phyloP scores from a whole-genome alignment of 768 basidiomycete species.

The Hydnum rufescens region DNA sequence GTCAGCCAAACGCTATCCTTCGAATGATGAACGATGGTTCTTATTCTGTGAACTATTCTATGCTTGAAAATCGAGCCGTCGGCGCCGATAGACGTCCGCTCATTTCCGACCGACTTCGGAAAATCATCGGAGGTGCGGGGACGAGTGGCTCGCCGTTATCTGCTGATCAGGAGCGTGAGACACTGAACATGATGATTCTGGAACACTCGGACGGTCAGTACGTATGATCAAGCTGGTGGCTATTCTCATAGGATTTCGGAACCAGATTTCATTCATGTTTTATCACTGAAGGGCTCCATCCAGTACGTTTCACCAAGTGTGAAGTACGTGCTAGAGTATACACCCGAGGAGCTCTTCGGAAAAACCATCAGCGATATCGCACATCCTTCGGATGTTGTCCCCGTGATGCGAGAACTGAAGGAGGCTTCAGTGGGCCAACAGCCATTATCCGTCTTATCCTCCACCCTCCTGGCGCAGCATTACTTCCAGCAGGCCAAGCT shows the following conservation, averaged over 20 bases:
- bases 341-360: constrained; percentile 65
- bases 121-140: constrained; percentile 3
- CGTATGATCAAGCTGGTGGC: no score
- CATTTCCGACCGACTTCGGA: constrained; percentile 5
- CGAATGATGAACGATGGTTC: constrained; percentile 60
- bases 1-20: constrained; percentile 69
- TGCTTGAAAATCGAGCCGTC: no score
- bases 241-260: no score
- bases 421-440: constrained; percentile 20
- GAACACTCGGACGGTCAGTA: constrained; percentile 22
- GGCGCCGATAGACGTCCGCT: constrained; percentile 3
- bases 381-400: constrained; percentile 78
- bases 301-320: constrained; percentile 82
- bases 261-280: constrained; percentile 74
- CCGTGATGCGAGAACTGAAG: constrained; percentile 81
- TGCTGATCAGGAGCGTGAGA: constrained; percentile 9
- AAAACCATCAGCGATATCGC: constrained; percentile 61
- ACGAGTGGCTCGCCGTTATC: background rate
- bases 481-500: constrained; percentile 18
- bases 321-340: constrained; percentile 61
- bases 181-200: constrained; percentile 19
- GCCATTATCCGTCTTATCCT: constrained; percentile 7
- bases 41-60: constrained; percentile 45
- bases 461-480: constrained; percentile 16
- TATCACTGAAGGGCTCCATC: constrained; percentile 82